Evolutionary conservation across 805 yeast species (phyloP).

Genomic region (Naumovozyma castellii): DNA sequence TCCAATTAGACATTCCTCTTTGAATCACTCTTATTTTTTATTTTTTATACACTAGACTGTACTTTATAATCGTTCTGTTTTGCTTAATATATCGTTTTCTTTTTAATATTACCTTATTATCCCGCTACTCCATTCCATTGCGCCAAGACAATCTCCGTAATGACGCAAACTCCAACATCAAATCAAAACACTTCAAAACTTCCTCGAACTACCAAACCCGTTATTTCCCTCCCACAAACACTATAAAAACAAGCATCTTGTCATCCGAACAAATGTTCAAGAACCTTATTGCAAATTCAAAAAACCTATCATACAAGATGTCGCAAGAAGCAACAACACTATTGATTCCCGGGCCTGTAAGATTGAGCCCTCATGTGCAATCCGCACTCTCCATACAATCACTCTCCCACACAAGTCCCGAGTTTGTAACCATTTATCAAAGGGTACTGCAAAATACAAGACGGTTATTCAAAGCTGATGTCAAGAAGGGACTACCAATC

Average conservation of each 20-base stretch:
- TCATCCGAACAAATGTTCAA: neutral
- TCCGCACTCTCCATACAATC: slow-evolving; percentile 75
- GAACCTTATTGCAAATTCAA: neutral
- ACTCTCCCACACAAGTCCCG: slow-evolving; percentile 83
- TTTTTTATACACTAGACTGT: no score
- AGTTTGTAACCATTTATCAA: slow-evolving; percentile 67
- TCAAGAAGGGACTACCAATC: slow-evolving; percentile 54
- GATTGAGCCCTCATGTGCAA: slow-evolving; percentile 70
- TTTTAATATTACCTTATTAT: neutral
- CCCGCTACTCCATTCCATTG: no score
- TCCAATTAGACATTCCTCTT: no score
- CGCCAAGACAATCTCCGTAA: no score
- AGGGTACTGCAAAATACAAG: slow-evolving; percentile 58
- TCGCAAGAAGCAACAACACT: slow-evolving; percentile 23
- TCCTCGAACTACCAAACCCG: neutral
- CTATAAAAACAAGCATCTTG: no score
- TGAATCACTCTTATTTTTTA: neutral
- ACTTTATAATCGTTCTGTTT: no score
- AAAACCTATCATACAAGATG: neutral
- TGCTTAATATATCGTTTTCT: no score
- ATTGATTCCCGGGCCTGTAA: slow-evolving; percentile 82
- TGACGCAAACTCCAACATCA: neutral
- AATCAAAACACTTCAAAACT: neutral
- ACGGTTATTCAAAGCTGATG: slow-evolving; percentile 60
- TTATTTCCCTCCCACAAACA: neutral